Evolutionary conservation across 2,329 filamentous ascomycete genomes (phyloP).

Genomic region (Sordariomycetes sp.): DNA sequence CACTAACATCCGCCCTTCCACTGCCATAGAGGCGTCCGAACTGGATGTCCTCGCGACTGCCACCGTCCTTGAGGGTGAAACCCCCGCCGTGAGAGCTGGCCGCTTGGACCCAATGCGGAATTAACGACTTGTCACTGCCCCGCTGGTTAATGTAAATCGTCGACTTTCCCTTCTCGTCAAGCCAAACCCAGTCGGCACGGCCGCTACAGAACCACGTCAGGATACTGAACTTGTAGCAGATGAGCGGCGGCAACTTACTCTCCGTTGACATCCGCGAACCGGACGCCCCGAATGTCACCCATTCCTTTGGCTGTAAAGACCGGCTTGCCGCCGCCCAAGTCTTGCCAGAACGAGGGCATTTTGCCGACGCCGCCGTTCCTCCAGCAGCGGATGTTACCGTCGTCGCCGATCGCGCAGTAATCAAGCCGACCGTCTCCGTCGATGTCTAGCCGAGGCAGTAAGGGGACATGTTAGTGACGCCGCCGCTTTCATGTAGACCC

Average conservation of each 20-base stretch:
- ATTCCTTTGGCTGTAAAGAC: conserved; percentile 7
- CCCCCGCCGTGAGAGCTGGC: no score
- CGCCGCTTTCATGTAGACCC: conserved; percentile 2
- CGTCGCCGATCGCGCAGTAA: conserved; percentile 15
- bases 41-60: no score
- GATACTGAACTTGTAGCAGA: no score
- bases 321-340: not conserved
- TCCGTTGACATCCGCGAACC: conserved; percentile 16
- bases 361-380: conserved; percentile 17
- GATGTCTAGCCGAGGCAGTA: conserved; percentile 17
- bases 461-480: conserved; percentile 11
- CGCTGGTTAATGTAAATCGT: conserved; percentile 12
- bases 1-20: no score
- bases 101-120: no score
- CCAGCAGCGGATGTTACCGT: conserved; percentile 12
- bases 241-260: no score
- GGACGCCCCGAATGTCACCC: conserved; percentile 16
- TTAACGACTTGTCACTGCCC: conserved; percentile 4
- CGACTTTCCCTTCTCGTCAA: conserved; percentile 12
- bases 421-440: conserved; percentile 20
- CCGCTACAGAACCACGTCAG: not conserved
- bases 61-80: no score
- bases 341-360: conserved; percentile 18
- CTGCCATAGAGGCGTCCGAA: no score
- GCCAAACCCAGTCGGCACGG: conserved; percentile 9